Base-by-base conservation (phyloP, 2,329 filamentous ascomycete species). In the Arthroderma sp. region DNA sequence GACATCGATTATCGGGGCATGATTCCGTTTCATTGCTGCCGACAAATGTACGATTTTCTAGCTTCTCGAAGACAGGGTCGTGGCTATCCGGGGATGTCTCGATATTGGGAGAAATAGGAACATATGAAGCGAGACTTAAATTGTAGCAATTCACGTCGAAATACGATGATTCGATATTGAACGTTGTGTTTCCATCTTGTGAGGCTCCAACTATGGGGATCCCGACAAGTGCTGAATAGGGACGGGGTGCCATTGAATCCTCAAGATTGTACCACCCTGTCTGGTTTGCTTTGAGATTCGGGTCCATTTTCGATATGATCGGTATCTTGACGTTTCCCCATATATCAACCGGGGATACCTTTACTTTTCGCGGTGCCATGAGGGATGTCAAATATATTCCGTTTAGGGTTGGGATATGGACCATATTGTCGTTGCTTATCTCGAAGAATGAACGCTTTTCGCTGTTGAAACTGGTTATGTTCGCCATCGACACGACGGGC, bases 281-380 rank as follows among this genome's bases (percentile, higher is more conserved):
- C 15, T 38, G 36, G 11, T 49, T 44, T 5, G 47, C 31, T 29
- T 30, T 42, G 29, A 38, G 22, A 10, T 28, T 31, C 4, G 27
- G 9, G n/a, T 29, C 32, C 9, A 49, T 27, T 10, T 38, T 38
- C n/a, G 41, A 44, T 27, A 49, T 47, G 6, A 49, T 15, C 9
- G 47, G 47, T 31, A 49, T 41, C 38, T 49, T 49, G 9, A 47
- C 36, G n/a, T 49, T 49, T 10, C 47, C 47, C 47, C 44, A 49
- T 8, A 42, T 27, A 29, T 49, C 47, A 15, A 27, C 15, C 2
- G 47, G 41, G 15, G 47, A 41, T 8, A 4, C 9, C 34, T 49
- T 49, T 22, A 27, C 5, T 6, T 37, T 9, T 5, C 27, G 34
- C 22, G 47, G 47, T 10, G 41, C 37, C 41, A 47, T 42, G 9